Base-by-base conservation (phyloP, 305 asterid genomes). In the Fraxinus ornus region DNA sequence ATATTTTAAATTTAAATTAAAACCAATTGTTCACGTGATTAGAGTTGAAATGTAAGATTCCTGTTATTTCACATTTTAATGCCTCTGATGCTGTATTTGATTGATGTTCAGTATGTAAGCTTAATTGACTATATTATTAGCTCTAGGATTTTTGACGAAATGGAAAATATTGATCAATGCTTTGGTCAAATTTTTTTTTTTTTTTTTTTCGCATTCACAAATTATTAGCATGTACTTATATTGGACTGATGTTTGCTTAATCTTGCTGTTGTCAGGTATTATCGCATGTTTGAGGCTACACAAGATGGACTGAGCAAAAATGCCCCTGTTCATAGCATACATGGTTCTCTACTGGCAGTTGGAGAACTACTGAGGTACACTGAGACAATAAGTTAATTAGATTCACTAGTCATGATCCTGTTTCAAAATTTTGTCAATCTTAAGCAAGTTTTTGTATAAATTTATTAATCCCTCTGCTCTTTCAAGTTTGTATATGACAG, bases 261-360 rank as follows among this genome's bases (percentile, higher is more conserved):
- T 83, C 79, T 52, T 86, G 77, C 41, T 83, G 8, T 78, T 82
- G 82, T 68, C 89, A 96, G 99, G 98, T 96, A 96, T 82, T 96
- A 96, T 86, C 97, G 97, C 77, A 96, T 96, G 99, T 96, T 96
- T 89, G 99, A 96, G 92, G 98, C 98, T 82, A 94, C 99, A 70
- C 98, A 96, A 85, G 99, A 94, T 87, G 98, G 99, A 76, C 85
- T 96, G 92, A 97, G 95, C 55, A 92, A 85, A 88, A 94, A 91
- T 87, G 98, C 98, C 81, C 93, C 99, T 84, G 81, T 96, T 78
- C 98, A 96, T 86, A 94, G 99, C 90, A 94, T 96, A 90, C 99
- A 96, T 87, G 99, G 98, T 77, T 94, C 99, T 75, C 95, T 96
- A 80, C 98, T 96, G 79, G 99, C 99, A 83, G 98, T 96, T 75